Percentiles rank a stretch among this genome's conserved stretches.
phyloP scores from a whole-genome alignment of 1,284 basidiomycete species.

The Leccinum cinnamomeum region DNA sequence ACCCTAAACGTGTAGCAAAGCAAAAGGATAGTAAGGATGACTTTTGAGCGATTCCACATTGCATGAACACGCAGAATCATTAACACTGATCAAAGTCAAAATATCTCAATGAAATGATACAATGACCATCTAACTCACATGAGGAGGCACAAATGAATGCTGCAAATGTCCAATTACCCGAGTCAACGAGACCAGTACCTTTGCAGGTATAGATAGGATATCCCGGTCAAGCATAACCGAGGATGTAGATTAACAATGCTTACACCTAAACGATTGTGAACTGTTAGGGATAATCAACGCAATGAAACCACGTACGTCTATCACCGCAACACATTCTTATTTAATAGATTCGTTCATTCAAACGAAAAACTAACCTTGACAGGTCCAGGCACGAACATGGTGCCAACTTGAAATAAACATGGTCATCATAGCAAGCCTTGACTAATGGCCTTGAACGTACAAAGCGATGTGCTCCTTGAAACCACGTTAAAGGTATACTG shows the following conservation, averaged over 20 bases:
- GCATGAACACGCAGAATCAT: too few species aligned
- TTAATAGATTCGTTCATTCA: neutral
- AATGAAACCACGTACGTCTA: neutral
- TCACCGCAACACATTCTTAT: neutral
- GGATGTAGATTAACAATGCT: neutral
- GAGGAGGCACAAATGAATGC: neutral
- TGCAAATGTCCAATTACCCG: neutral
- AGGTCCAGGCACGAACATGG: too few species aligned
- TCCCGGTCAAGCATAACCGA: neutral
- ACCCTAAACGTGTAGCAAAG: too few species aligned
- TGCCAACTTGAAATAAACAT: too few species aligned
- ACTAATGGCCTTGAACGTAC: too few species aligned
- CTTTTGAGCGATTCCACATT: too few species aligned
- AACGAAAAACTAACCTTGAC: neutral
- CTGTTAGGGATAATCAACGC: neutral
- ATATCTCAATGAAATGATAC: too few species aligned
- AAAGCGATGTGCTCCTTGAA: too few species aligned
- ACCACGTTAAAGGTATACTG: too few species aligned
- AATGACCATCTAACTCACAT: neutral
- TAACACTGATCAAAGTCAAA: too few species aligned
- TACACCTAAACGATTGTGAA: neutral
- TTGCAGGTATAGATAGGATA: neutral
- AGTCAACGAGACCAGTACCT: neutral
- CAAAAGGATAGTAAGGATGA: too few species aligned
- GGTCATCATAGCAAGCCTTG: too few species aligned